Conservation (phyloP, 2,329 filamentous ascomycete genomes). For the Pestalotiopsis sp. region DNA sequence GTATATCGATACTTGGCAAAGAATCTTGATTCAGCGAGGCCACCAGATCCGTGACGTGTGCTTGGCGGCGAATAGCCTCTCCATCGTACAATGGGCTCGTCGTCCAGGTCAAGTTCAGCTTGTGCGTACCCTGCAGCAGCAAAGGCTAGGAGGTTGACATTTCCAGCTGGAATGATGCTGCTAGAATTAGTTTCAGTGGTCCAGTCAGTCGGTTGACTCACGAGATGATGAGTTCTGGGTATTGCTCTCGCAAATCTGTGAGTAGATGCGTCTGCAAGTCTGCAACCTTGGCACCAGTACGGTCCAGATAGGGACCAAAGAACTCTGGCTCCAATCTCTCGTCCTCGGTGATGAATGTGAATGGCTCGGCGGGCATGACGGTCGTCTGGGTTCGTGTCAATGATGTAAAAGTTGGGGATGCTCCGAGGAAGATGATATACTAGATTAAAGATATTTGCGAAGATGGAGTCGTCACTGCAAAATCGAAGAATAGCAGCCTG, state of each 20-base stretch:
- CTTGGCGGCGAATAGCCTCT: neutral
- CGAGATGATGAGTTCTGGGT: constrained; percentile 11
- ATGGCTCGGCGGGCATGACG: constrained; percentile 1
- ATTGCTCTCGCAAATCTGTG: constrained; percentile 11
- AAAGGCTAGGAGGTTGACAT: constrained; percentile 12
- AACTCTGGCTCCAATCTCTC: neutral
- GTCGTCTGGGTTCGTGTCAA: too few species aligned
- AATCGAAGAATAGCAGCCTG: neutral
- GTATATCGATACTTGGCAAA: constrained; percentile 43
- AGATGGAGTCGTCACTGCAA: neutral
- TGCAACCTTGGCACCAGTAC: neutral
- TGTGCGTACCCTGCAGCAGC: constrained; percentile 11
- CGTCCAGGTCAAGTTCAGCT: neutral
- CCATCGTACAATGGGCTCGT: constrained; percentile 1
- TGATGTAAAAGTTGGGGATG: neutral
- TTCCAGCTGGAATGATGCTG: neutral
- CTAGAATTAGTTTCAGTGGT: neutral
- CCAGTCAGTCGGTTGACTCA: neutral
- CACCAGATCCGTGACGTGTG: constrained; percentile 29
- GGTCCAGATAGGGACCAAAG: neutral
- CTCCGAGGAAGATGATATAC: neutral
- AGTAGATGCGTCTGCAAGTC: constrained; percentile 4
- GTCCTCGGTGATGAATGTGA: constrained; percentile 1
- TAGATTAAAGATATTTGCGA: neutral
- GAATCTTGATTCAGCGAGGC: constrained; percentile 29